These are phyloP conservation scores for Hydrangea macrophylla DNA, from an alignment of 148 eudicot genomes.

Conservation along the genomic window DNA sequence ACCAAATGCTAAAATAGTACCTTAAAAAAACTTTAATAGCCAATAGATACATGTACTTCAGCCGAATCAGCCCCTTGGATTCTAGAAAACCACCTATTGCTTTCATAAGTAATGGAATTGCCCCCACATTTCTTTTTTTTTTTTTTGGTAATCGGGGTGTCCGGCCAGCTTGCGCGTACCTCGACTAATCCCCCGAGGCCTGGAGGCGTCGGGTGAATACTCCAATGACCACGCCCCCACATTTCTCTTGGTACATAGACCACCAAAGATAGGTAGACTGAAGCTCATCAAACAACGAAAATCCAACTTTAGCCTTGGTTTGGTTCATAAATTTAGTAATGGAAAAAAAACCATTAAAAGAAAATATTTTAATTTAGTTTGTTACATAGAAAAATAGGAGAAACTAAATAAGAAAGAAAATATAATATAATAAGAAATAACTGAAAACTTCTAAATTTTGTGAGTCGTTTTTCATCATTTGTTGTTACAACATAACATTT, in stretches of 20 bases:
- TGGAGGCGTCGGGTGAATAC: too few species aligned
- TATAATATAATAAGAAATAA: too few species aligned
- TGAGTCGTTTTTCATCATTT: too few species aligned
- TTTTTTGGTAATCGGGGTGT: too few species aligned
- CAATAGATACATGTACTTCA: constrained; percentile 8
- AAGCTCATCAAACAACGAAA: neutral
- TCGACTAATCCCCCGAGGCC: too few species aligned
- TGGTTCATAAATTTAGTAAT: neutral
- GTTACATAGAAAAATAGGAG: too few species aligned
- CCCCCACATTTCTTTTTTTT: neutral
- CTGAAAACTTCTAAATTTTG: too few species aligned
- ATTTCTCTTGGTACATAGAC: neutral
- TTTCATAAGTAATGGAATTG: too few species aligned
- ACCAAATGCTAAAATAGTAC: constrained; percentile 2
- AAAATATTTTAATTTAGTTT: too few species aligned
- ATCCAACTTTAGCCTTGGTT: neutral
- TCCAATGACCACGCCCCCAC: neutral
- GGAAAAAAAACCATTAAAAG: too few species aligned
- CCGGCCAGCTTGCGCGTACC: neutral
- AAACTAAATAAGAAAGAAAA: too few species aligned
- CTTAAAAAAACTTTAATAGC: neutral
- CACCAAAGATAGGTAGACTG: neutral
- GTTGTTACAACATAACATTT: too few species aligned
- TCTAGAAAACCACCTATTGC: neutral
- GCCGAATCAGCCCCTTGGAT: constrained; percentile 5